phyloP scores from a whole-genome alignment of 306 rosid genomes.

The Quercus variabilis region DNA sequence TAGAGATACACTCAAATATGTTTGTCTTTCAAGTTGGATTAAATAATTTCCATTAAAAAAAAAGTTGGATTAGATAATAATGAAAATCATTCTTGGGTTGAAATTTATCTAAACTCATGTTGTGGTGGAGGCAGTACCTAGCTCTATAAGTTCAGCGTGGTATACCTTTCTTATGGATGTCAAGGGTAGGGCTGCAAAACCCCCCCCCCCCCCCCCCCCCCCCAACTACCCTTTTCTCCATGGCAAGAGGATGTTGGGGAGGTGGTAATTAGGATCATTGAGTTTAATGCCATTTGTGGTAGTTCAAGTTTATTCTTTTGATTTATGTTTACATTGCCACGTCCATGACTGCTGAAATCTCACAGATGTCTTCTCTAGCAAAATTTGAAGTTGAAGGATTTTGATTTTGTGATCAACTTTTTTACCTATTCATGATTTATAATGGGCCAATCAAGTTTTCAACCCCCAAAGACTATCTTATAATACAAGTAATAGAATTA shows the following conservation, averaged over 20 bases:
- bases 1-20: not conserved
- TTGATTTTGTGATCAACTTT: not conserved
- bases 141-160: too few species aligned
- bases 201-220: too few species aligned
- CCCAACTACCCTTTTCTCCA: too few species aligned
- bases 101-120: too few species aligned
- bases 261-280: not conserved
- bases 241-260: not conserved
- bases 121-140: too few species aligned
- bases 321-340: not conserved
- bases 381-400: not conserved
- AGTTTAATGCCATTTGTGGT: not conserved
- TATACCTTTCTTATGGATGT: too few species aligned
- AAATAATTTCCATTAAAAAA: not conserved
- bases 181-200: too few species aligned
- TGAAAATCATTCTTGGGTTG: not conserved
- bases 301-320: too few species aligned
- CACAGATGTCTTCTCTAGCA: not conserved
- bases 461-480: not conserved
- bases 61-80: not conserved
- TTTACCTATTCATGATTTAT: not conserved
- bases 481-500: not conserved
- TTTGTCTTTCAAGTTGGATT: slow-evolving; percentile 8
- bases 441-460: not conserved
- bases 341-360: not conserved